phyloP scores from a whole-genome alignment of 352 stramenopile genomes.

The Hyphochytrium catenoides region DNA sequence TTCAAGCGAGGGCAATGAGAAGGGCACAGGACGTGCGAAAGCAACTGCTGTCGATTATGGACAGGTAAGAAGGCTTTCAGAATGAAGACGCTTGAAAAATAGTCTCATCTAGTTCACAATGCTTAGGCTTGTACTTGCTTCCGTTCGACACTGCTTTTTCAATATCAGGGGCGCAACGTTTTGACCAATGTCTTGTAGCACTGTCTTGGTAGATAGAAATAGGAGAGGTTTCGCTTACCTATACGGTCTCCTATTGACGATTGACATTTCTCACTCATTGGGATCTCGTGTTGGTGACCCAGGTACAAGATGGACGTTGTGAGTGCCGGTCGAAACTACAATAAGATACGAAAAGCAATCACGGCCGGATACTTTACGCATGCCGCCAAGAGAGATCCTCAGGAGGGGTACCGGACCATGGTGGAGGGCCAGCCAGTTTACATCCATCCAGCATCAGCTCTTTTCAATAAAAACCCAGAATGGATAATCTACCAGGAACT shows the following conservation, averaged over 20 bases:
- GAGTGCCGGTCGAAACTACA: conserved; percentile 84
- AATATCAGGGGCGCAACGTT: too few species aligned
- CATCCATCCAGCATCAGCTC: conserved; percentile 87
- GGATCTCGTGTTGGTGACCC: too few species aligned
- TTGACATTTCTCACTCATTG: too few species aligned
- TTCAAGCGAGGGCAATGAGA: conserved; percentile 88
- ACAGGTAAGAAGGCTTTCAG: too few species aligned
- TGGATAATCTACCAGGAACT: conserved; percentile 98
- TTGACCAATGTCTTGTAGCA: too few species aligned
- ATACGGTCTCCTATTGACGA: too few species aligned
- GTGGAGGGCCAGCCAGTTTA: conserved; percentile 95
- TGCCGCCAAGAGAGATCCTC: conserved; percentile 94
- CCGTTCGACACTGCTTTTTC: too few species aligned
- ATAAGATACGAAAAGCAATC: conserved; percentile 92
- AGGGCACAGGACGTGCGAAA: conserved; percentile 95
- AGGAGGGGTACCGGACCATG: conserved; percentile 95
- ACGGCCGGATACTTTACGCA: conserved; percentile 97
- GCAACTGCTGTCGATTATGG: conserved; percentile 95
- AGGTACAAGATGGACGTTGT: conserved; percentile 96
- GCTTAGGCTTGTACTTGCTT: too few species aligned
- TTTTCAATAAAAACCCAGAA: conserved; percentile 98
- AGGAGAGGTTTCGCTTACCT: too few species aligned
- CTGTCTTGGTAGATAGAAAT: too few species aligned
- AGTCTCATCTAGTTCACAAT: too few species aligned
- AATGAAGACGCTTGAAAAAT: too few species aligned